Conservation (phyloP, 768 basidiomycete genomes). For the Lyophyllum decastes region DNA sequence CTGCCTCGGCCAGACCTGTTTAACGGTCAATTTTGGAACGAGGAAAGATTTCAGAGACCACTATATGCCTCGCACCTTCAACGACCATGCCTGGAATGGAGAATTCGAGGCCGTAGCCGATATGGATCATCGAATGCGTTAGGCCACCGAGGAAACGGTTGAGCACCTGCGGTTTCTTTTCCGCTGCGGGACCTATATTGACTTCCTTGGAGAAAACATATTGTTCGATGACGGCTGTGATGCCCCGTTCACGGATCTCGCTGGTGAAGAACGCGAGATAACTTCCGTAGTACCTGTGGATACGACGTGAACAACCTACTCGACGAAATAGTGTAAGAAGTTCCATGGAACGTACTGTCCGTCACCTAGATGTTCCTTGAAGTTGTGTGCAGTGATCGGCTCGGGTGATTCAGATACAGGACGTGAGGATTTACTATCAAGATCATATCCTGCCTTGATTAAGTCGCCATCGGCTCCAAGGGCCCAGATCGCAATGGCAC, state of each 20-base stretch:
- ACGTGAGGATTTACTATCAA: too few species aligned
- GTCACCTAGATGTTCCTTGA: too few species aligned
- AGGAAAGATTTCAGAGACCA: neutral
- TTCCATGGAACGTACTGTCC: too few species aligned
- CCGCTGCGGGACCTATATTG: too few species aligned
- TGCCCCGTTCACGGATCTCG: slow-evolving; percentile 39
- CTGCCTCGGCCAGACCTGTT: slow-evolving; percentile 57
- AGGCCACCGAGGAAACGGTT: neutral
- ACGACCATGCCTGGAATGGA: neutral
- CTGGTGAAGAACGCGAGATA: slow-evolving; percentile 55
- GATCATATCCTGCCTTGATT: slow-evolving; percentile 36
- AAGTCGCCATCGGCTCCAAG: slow-evolving; percentile 29
- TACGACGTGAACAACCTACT: too few species aligned
- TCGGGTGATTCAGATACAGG: too few species aligned
- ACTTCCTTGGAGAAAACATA: slow-evolving; percentile 49
- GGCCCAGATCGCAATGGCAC: slow-evolving; percentile 28
- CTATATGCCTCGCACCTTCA: neutral
- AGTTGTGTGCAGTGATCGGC: too few species aligned
- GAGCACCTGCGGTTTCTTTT: neutral
- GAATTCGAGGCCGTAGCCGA: neutral
- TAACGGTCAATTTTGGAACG: neutral
- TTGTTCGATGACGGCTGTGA: slow-evolving; percentile 46
- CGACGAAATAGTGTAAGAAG: too few species aligned
- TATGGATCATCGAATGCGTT: neutral
- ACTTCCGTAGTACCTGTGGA: slow-evolving; percentile 47